Evolutionary conservation across 202 grass and related monocot species (phyloP).

Genomic region (Elaeis oleifera): DNA sequence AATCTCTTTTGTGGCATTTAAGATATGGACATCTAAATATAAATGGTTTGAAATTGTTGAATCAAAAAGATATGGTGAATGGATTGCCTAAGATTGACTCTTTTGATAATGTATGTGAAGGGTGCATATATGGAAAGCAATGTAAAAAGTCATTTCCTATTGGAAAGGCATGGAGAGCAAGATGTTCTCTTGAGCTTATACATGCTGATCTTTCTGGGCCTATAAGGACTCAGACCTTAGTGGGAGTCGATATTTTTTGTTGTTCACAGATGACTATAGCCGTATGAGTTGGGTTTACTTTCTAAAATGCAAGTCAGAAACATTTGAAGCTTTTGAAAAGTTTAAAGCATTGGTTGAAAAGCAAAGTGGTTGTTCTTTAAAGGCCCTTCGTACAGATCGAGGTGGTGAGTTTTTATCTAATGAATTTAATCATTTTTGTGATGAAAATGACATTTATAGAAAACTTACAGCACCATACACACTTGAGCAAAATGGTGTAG

Average conservation of each 20-base stretch:
- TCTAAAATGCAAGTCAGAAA: too few relatives aligned
- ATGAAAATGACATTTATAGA: background rate
- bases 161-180: background rate
- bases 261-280: too few relatives aligned
- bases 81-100: background rate
- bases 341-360: too few relatives aligned
- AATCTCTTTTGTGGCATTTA: background rate
- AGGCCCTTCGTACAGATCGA: too few relatives aligned
- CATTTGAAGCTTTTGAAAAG: too few relatives aligned
- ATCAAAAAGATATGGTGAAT: background rate
- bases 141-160: background rate
- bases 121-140: background rate
- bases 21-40: conserved; percentile 2
- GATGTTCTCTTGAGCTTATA: background rate
- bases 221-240: background rate
- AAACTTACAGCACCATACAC: background rate
- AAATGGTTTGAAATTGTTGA: background rate
- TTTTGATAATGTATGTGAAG: background rate
- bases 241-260: too few relatives aligned
- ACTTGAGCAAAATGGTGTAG: background rate
- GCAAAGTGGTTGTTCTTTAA: too few relatives aligned
- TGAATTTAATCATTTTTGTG: too few relatives aligned
- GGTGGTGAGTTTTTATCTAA: too few relatives aligned
- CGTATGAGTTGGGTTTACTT: too few relatives aligned
- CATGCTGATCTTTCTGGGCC: conserved; percentile 2